Conservation (phyloP, 129 eudicot species). For the Tagetes erecta region DNA sequence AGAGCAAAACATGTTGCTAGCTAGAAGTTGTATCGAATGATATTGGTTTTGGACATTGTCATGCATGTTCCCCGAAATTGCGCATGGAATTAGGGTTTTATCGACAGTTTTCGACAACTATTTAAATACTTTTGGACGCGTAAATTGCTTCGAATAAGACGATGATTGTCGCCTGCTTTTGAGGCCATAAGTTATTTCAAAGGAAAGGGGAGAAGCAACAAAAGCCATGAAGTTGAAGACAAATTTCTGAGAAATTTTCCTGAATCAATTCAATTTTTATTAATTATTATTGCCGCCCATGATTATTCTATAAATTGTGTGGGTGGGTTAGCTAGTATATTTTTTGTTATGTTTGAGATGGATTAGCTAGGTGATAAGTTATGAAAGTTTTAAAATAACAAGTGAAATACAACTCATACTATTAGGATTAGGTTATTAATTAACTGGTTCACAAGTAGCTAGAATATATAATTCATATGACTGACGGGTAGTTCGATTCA, state of each 20-base stretch:
- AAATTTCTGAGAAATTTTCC: background rate
- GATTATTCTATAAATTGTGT: background rate
- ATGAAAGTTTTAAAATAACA: too few relatives aligned
- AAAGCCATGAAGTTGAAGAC: slow-evolving; percentile 29
- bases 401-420: too few relatives aligned
- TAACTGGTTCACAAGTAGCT: too few relatives aligned
- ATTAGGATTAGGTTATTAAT: too few relatives aligned
- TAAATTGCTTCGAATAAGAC: slow-evolving; percentile 13
- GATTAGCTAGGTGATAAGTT: too few relatives aligned
- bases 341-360: too few relatives aligned
- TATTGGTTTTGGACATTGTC: slow-evolving; percentile 10
- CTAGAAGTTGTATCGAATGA: background rate
- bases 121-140: background rate
- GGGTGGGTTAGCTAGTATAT: too few relatives aligned
- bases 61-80: slow-evolving; percentile 15
- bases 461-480: too few relatives aligned
- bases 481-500: too few relatives aligned
- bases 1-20: slow-evolving; percentile 10
- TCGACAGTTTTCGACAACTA: background rate
- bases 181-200: slow-evolving; percentile 8
- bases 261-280: background rate
- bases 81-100: slow-evolving; percentile 6
- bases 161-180: background rate
- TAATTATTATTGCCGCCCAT: slow-evolving; percentile 14
- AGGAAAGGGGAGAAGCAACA: slow-evolving; percentile 5